Evolutionary conservation across 1,139 yeast species (phyloP), one percentile per base, ranked within the genome.

Genomic region (Pichia terricola): DNA sequence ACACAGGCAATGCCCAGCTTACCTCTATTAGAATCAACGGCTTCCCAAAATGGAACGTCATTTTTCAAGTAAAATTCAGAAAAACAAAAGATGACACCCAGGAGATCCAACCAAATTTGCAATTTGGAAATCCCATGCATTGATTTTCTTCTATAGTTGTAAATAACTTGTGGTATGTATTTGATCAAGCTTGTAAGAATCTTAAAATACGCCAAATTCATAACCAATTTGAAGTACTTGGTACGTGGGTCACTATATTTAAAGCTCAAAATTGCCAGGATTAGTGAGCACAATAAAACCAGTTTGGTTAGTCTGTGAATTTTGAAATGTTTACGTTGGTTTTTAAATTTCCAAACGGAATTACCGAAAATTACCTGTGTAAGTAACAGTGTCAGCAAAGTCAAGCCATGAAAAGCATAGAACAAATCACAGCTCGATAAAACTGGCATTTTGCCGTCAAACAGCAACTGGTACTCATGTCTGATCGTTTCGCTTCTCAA

Each of bases 121-220:
- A 66, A 56, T 41, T 73, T 73, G 4, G 84, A 73, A 56, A 77
- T 76, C 0, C 85, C 86, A 45, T 65, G 62, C 56, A 79, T 74
- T 2, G 82, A 73, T 48, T 67, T 65, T 42, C 85, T 68, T 40
- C 66, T 66, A 47, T 62, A 65, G 53, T 79, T 80, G 55, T 75
- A 73, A 31, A 63, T 52, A 4, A 79, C 70, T 55, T 80, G 87
- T 0, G 87, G 86, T 5, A 80, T 56, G 55, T 79, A 77, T 56
- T 80, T 80, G 46, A 75, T 64, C 30, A 76, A 60, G 45, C 81
- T 75, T 69, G 77, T 70, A 28, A 63, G 48, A 22, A 79, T 73
- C 60, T 79, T 79, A 46, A 75, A 63, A 43, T 71, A 67, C 2
- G 79, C 74, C 30, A 73, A 57, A 34, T 65, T 52, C 26, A 68